These are phyloP conservation scores for Candida yuanshanica DNA, from an alignment of 805 yeast species.

Conservation along the genomic window DNA sequence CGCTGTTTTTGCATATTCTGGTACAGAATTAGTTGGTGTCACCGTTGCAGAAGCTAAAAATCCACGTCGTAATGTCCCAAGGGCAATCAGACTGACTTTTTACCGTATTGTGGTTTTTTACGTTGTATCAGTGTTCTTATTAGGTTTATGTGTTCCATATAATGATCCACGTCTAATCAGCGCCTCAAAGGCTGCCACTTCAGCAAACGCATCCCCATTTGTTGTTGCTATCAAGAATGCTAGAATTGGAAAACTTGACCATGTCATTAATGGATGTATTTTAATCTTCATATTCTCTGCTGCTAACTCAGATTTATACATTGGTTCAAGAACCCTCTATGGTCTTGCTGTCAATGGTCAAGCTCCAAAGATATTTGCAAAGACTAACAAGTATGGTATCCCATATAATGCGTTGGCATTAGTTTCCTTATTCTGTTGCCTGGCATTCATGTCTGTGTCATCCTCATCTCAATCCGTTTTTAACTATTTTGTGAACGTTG, in stretches of 20 bases:
- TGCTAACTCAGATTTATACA: slow-evolving; percentile 72
- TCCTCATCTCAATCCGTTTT: slow-evolving; percentile 52
- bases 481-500: slow-evolving; percentile 67
- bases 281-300: slow-evolving; percentile 76
- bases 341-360: slow-evolving; percentile 68
- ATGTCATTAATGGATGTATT: slow-evolving; percentile 72
- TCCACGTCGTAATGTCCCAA: slow-evolving; percentile 66
- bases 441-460: slow-evolving; percentile 68
- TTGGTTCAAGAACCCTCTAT: slow-evolving; percentile 70
- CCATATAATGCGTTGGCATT: slow-evolving; percentile 54
- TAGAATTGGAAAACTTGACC: slow-evolving; percentile 59
- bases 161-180: slow-evolving; percentile 41
- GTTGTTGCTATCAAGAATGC: slow-evolving; percentile 75
- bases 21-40: slow-evolving; percentile 65
- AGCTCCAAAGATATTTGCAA: slow-evolving; percentile 65
- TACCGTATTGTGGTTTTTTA: slow-evolving; percentile 65
- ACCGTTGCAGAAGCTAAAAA: slow-evolving; percentile 69
- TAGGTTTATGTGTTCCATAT: slow-evolving; percentile 66
- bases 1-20: slow-evolving; percentile 66
- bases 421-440: slow-evolving; percentile 45
- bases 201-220: slow-evolving; percentile 77
- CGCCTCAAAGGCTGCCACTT: slow-evolving; percentile 43
- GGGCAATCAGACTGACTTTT: slow-evolving; percentile 64
- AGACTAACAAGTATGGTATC: slow-evolving; percentile 63
- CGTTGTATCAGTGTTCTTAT: slow-evolving; percentile 50